Evolutionary conservation across 257 asterid species (phyloP), one percentile per base, ranked within the genome.

Genomic region (Penstemon newberryi): DNA sequence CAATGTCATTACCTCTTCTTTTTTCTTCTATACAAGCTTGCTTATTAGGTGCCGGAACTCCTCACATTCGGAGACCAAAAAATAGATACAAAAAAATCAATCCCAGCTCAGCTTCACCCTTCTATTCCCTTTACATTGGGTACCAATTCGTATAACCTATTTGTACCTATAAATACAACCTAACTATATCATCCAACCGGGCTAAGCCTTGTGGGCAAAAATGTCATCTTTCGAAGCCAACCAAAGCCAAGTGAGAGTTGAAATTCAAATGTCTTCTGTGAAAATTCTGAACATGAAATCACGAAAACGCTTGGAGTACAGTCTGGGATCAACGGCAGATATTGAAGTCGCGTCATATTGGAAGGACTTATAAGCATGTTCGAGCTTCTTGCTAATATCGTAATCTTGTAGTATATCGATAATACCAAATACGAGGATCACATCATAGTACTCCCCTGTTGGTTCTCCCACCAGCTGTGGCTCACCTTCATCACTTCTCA

Each of bases 371-470:
- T 79, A 79, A 7, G 83, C 83, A 79, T 79, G 83, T 46, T 79
- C 83, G 66, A 79, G 83, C 72, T 79, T 79, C 65, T 79, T 79
- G 66, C 77, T 79, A 52, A 79, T 79, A 56, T 79, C 83, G 39
- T 79, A 78, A 60, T 78, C 79, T 61, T 78, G 82, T 25, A 78
- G 72, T 59, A 78, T 73, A 66, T 78, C 82, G 7, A 79, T 79
- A 42, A 79, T 70, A 15, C 83, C 79, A 58, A 79, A 79, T 56
- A 74, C 66, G 12, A 79, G 38, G 39, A 79, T 49, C 15, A 74
- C 83, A 37, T 79, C 72, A 61, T 62, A 74, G 55, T 57, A 74
- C 52, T 74, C 80, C 38, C 83, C 80, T 3, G 80, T 79, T 42
- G 80, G 72, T 58, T 79, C 83, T 9, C 76, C 74, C 8, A 67